Evolutionary conservation across 1,139 yeast species (phyloP).

Genomic region (Geotrichum histeridarum): DNA sequence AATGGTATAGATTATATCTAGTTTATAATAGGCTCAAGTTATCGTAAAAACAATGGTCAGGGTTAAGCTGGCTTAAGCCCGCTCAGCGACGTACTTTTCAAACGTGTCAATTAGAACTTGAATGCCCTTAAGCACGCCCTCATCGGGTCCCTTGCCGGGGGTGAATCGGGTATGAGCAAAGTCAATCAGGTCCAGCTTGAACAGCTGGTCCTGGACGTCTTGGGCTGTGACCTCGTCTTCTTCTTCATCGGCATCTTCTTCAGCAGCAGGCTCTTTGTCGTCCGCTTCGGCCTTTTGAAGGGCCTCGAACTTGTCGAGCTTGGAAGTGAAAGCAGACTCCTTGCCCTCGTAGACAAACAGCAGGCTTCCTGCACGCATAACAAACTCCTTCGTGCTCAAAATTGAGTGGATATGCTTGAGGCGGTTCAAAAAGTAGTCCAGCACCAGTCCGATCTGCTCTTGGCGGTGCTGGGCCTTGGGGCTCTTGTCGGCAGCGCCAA

Average conservation of each 20-base stretch:
- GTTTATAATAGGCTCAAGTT: not conserved
- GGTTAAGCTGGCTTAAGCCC: too few relatives aligned
- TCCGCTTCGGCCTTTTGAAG: constrained; percentile 24
- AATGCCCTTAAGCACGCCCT: constrained; percentile 61
- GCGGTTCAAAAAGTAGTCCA: constrained; percentile 48
- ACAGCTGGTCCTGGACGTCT: constrained; percentile 36
- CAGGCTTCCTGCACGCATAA: constrained; percentile 71
- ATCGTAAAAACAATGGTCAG: not conserved
- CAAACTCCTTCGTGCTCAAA: constrained; percentile 54
- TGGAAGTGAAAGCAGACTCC: constrained; percentile 33
- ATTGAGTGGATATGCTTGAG: constrained; percentile 63
- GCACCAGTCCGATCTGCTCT: constrained; percentile 20
- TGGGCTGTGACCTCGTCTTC: constrained; percentile 29
- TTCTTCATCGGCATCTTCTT: constrained; percentile 30
- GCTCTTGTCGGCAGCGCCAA: not conserved
- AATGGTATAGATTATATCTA: not conserved
- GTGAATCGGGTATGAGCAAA: constrained; percentile 78
- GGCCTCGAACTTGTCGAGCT: constrained; percentile 26
- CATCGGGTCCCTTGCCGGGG: constrained; percentile 66
- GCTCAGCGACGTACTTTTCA: constrained; percentile 11
- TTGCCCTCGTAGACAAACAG: constrained; percentile 74
- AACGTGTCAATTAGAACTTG: constrained; percentile 49
- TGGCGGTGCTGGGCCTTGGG: constrained; percentile 36
- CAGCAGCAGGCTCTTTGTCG: constrained; percentile 26
- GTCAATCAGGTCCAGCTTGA: constrained; percentile 67